Conservation (phyloP, 768 basidiomycete species). For the Russula earlei region DNA sequence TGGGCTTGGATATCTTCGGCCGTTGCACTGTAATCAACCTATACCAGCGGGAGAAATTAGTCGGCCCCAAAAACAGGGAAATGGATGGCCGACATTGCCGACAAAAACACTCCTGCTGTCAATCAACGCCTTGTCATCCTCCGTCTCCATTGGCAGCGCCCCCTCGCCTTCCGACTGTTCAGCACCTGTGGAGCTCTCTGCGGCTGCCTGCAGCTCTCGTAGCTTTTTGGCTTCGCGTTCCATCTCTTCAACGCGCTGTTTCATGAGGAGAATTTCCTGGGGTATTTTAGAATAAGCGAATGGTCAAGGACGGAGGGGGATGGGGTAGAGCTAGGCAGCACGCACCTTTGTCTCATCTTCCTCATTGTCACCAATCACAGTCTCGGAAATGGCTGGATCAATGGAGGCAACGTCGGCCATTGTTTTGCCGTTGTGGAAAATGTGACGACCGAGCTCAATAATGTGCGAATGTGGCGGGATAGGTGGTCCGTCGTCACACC, state of each 20-base stretch:
- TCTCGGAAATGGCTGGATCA: constrained; percentile 21
- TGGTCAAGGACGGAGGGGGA: background rate
- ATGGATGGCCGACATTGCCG: constrained; percentile 70
- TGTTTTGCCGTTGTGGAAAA: constrained; percentile 13
- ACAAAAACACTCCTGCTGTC: constrained; percentile 89
- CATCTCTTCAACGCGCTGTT: constrained; percentile 89
- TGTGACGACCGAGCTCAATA: background rate
- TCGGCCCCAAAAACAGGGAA: background rate
- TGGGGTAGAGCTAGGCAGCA: background rate
- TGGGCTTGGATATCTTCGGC: constrained; percentile 98
- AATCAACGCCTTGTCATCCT: constrained; percentile 74
- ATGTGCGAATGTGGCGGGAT: background rate
- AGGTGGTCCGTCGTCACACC: background rate
- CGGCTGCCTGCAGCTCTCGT: constrained; percentile 76
- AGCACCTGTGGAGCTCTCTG: constrained; percentile 43
- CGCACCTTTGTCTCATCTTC: constrained; percentile 31
- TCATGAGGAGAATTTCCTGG: constrained; percentile 85
- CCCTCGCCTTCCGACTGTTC: constrained; percentile 40
- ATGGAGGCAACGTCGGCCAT: constrained; percentile 27
- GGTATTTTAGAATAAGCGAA: background rate
- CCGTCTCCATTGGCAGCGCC: constrained; percentile 55
- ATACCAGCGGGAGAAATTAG: background rate
- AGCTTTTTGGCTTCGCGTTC: constrained; percentile 83
- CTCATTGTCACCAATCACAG: constrained; percentile 26
- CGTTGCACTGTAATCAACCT: constrained; percentile 97